Conservation (phyloP, 495 filamentous ascomycete genomes). For the Usnea hakonensis region DNA sequence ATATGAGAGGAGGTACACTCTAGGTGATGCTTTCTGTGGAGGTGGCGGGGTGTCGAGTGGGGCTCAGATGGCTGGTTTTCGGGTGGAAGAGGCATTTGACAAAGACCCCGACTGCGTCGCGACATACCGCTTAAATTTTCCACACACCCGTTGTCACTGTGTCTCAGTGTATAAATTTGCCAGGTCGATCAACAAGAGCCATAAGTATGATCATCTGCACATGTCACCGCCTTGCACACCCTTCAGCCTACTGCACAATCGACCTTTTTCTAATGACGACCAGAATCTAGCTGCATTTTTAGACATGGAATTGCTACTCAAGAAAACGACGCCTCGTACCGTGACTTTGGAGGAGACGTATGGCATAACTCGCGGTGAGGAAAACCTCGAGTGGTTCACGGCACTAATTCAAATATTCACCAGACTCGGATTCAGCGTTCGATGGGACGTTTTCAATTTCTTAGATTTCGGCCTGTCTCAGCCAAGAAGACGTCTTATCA, state of each 20-base stretch:
- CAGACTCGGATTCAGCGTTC: slow-evolving; percentile 59
- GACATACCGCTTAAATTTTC: slow-evolving; percentile 56
- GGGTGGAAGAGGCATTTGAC: slow-evolving; percentile 57
- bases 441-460: slow-evolving; percentile 47
- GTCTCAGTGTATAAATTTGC: slow-evolving; percentile 44
- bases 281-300: slow-evolving; percentile 63
- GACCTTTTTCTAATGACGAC: slow-evolving; percentile 56
- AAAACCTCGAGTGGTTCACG: slow-evolving; percentile 44
- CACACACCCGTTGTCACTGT: slow-evolving; percentile 32
- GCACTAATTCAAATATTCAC: slow-evolving; percentile 58
- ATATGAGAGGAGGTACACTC: slow-evolving; percentile 41
- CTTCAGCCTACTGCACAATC: slow-evolving; percentile 70
- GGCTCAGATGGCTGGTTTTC: slow-evolving; percentile 53
- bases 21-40: slow-evolving; percentile 68
- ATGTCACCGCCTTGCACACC: slow-evolving; percentile 78
- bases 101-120: slow-evolving; percentile 42
- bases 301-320: slow-evolving; percentile 50
- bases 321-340: slow-evolving; percentile 54
- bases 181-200: slow-evolving; percentile 20
- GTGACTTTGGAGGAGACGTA: slow-evolving; percentile 81
- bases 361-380: slow-evolving; percentile 51
- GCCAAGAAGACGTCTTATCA: slow-evolving; percentile 54
- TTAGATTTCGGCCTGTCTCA: slow-evolving; percentile 55
- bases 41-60: slow-evolving; percentile 67
- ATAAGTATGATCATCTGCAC: slow-evolving; percentile 63